Percentiles rank a stretch among this genome's conserved stretches.
These are phyloP conservation scores for Auriscalpium microsporum DNA, from an alignment of 768 basidiomycete species.

Conservation along the genomic window DNA sequence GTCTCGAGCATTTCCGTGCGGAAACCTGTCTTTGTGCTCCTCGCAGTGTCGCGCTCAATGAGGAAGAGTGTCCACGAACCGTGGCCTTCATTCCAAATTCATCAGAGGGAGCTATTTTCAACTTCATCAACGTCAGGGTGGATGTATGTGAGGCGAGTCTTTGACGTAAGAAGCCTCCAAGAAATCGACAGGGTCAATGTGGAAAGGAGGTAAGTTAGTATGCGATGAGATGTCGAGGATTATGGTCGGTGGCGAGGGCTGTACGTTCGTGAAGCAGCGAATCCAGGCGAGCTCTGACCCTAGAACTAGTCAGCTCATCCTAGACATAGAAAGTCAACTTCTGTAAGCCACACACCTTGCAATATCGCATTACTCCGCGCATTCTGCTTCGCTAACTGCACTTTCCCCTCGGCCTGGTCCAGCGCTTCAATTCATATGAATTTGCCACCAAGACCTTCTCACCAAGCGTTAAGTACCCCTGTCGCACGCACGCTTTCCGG, in stretches of 20 bases:
- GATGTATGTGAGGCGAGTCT: slow-evolving; percentile 36
- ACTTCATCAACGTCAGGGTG: slow-evolving; percentile 51
- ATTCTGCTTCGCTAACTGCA: slow-evolving; percentile 50
- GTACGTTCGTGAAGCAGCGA: slow-evolving; percentile 71
- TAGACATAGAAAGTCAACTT: background rate
- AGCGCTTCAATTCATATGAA: slow-evolving; percentile 57
- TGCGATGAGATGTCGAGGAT: slow-evolving; percentile 57
- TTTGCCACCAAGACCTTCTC: slow-evolving; percentile 42
- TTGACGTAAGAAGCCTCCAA: slow-evolving; percentile 38
- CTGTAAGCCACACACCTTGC: slow-evolving; percentile 35
- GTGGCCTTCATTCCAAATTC: slow-evolving; percentile 63
- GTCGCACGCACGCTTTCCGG: slow-evolving; percentile 23
- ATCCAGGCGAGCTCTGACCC: slow-evolving; percentile 66
- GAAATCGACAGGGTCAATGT: slow-evolving; percentile 52
- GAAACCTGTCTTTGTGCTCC: slow-evolving; percentile 55
- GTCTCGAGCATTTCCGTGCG: slow-evolving; percentile 74
- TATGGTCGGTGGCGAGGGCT: slow-evolving; percentile 49
- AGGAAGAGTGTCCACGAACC: slow-evolving; percentile 77
- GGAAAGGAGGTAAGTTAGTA: slow-evolving; percentile 63
- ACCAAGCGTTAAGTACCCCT: slow-evolving; percentile 10
- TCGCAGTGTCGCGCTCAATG: slow-evolving; percentile 63
- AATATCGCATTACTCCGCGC: slow-evolving; percentile 52
- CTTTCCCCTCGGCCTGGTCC: slow-evolving; percentile 42
- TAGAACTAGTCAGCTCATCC: background rate
- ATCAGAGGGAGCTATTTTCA: slow-evolving; percentile 39